These are phyloP conservation scores for Pseudomassariella vexata DNA, from an alignment of 2,329 filamentous ascomycete species.

Conservation along the genomic window DNA sequence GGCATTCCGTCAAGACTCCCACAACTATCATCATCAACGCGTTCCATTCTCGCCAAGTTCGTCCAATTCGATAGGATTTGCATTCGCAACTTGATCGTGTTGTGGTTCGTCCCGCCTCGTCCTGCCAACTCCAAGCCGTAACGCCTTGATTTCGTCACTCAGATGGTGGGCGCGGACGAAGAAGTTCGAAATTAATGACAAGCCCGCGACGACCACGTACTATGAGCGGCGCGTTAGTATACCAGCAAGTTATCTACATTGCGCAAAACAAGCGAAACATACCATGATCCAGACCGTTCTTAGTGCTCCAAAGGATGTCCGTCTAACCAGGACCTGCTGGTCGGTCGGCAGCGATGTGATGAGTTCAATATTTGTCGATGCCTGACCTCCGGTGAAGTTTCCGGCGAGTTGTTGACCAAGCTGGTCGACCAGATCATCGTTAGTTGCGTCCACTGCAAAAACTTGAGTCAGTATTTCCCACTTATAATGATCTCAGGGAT, in stretches of 20 bases:
- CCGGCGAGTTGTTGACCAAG: slow-evolving; percentile 10
- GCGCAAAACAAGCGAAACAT: slow-evolving; percentile 2
- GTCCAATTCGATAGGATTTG: no score
- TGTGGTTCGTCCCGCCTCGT: no score
- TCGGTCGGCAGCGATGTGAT: slow-evolving; percentile 9
- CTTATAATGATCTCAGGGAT: no score
- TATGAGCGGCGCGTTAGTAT: no score
- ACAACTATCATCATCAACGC: no score
- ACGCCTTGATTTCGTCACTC: slow-evolving; percentile 7
- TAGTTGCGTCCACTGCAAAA: slow-evolving; percentile 10
- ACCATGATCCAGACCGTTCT: slow-evolving; percentile 16
- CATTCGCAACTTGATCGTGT: no score
- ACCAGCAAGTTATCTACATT: no score
- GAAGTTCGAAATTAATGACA: slow-evolving; percentile 8
- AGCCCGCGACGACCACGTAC: slow-evolving; percentile 12
- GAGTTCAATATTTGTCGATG: slow-evolving; percentile 11
- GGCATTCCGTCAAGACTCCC: no score
- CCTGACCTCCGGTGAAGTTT: slow-evolving; percentile 12
- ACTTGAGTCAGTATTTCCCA: no score
- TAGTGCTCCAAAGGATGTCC: slow-evolving; percentile 11
- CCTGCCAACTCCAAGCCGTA: slow-evolving; percentile 8
- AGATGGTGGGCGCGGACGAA: slow-evolving; percentile 8
- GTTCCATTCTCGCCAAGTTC: no score
- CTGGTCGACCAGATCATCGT: slow-evolving; percentile 7
- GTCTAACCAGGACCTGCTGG: slow-evolving; percentile 11